Percentiles rank a stretch among this genome's conserved stretches.
Evolutionary conservation across 768 basidiomycete species (phyloP).

Genomic region (Pleurotus cornucopiae): DNA sequence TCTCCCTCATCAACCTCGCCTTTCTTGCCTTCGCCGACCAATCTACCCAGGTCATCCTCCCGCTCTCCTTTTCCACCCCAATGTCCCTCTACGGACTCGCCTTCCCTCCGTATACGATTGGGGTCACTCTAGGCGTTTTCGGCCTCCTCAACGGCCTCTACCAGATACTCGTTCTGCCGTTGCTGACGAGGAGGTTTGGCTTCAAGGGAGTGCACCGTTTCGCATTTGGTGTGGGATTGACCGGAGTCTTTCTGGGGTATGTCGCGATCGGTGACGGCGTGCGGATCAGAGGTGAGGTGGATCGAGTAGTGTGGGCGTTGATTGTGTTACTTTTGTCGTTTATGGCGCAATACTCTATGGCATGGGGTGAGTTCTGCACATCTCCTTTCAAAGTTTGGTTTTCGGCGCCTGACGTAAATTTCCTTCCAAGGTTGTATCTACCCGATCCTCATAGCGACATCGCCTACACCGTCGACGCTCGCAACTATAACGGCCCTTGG

Average conservation of each 20-base stretch:
- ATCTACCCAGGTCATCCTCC: conserved; percentile 46
- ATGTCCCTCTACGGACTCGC: conserved; percentile 63
- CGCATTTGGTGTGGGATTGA: background rate
- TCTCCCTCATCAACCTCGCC: conserved; percentile 1
- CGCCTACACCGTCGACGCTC: conserved; percentile 17
- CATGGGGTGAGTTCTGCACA: conserved; percentile 11
- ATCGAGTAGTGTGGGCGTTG: conserved; percentile 11
- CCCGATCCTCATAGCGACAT: conserved; percentile 18
- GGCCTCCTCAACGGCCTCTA: conserved; percentile 49
- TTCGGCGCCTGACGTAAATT: background rate
- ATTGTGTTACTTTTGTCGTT: conserved; percentile 10
- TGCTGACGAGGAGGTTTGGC: conserved; percentile 43
- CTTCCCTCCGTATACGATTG: conserved; percentile 57
- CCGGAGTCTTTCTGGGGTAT: conserved; percentile 14
- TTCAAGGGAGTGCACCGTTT: conserved; percentile 36
- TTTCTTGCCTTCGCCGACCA: conserved; percentile 31
- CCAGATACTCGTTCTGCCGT: conserved; percentile 45
- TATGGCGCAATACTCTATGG: conserved; percentile 13
- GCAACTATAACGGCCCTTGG: conserved; percentile 25
- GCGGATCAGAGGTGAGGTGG: conserved; percentile 13
- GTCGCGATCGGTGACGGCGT: conserved; percentile 12
- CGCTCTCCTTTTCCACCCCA: conserved; percentile 71
- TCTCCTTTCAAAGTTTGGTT: background rate
- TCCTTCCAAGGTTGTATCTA: conserved; percentile 16
- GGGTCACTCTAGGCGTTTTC: conserved; percentile 47